Evolutionary conservation across 1,284 basidiomycete species (phyloP), one percentile per base, ranked within the genome.

Genomic region (Flammula alnicola): DNA sequence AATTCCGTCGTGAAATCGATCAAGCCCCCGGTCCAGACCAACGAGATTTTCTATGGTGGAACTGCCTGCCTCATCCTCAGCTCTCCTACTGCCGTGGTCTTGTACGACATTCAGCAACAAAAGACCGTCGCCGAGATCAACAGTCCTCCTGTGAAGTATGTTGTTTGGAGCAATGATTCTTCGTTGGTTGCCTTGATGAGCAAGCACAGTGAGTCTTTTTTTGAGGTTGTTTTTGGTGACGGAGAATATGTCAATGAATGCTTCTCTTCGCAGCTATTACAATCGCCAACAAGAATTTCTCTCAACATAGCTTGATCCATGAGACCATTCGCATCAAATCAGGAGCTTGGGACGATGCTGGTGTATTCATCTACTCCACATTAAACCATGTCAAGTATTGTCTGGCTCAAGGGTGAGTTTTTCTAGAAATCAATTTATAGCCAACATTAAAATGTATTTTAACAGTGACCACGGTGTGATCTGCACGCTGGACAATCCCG

Each of bases 321-420:
- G 97, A 99, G 74, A 99, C 97, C 10, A 99, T 99, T 66, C 87
- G 97, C 38, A 99, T 99, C 78, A 99, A 99, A 76, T 98, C 95
- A 47, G 97, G 95, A 38, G 95, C 96, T 46, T 99, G 97, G 96
- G 97, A 99, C 65, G 95, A 98, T 65, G 82, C 89, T 26, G 97
- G 97, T 51, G 93, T 99, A 35, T 91, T 99, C 71, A 84, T 99
- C 52, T 99, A 99, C 74, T 97, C 96, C 17, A 99, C 97, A 0
- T 80, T 99, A 48, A 99, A 99, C 71, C 97, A 99, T 72, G 93
- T 99, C 81, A 99, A 99, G 74, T 99, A 99, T 67, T 97, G 96
- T 56, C 80, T 99, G 19, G 86, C 93, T 12, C 91, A 98, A 73
- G 96, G 93, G 92, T 94, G 62, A 55, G 83, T 63, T 32, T 22